Base-by-base conservation (phyloP, 441 rosid species). In the Adansonia gregorii region DNA sequence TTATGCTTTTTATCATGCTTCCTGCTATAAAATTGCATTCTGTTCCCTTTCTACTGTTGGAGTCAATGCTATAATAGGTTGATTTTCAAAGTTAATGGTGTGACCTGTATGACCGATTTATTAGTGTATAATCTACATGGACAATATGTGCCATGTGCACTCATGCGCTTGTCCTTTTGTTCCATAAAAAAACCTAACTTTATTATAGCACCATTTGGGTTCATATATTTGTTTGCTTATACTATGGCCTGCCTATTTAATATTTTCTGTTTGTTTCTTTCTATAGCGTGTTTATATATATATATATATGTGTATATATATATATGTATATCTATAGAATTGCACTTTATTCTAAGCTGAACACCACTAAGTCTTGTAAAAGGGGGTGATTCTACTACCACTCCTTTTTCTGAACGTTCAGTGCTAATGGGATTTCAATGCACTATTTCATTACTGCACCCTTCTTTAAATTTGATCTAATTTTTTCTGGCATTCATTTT, bases 401-500 rank as follows among this genome's bases (percentile, higher is more conserved):
- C 6, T 11, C n/a, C 27, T n/a, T n/a, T 5, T 67, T 20, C 4
- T 17, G 24, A 12, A 11, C 48, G 41, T 68, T 49, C 55, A 14
- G 19, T 45, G 54, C 55, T 6, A 20, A 67, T 67, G 55, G 55
- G 55, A 45, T 67, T 3, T 41, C 5, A 61, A 11, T 81, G 65
- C 22, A 46, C 27, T 20, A 59, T 27, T 56, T 19, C 51, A 1
- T 72, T 15, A 19, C 15, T 61, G 59, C 20, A 41, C 24, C 8
- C 45, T 54, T 19, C 20, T n/a, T 51, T 14, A 15, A 51, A 51
- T 14, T 51, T 14, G 56, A 14, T 51, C 56, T 51, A 51, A 51
- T 51, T 51, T 3, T 51, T 11, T 51, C 56, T 15, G 14, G 14
- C 56, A 11, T 51, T 78, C 64, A 78, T 68, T 78, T 68, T 74